Percentiles rank a stretch among this genome's conserved stretches.
These are phyloP conservation scores for Albatrellus ellisii DNA, from an alignment of 768 basidiomycete species.

Conservation along the genomic window DNA sequence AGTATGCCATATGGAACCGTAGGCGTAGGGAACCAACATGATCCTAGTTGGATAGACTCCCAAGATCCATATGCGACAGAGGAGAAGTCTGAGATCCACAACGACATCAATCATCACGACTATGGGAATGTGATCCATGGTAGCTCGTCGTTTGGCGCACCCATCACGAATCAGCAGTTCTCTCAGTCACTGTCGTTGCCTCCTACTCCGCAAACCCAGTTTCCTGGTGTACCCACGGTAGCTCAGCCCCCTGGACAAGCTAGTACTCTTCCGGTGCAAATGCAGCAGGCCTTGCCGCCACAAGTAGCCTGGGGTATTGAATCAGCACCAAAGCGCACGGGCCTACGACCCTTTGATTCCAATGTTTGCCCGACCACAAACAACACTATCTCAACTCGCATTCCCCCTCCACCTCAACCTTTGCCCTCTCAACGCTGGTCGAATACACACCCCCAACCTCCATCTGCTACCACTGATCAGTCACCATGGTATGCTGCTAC, in stretches of 20 bases:
- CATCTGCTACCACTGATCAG: slow-evolving; percentile 22
- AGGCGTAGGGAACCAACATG: slow-evolving; percentile 7
- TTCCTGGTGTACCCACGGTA: background rate
- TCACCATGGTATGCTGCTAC: slow-evolving; percentile 46
- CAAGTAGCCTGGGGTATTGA: slow-evolving; percentile 11
- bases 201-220: slow-evolving; percentile 3
- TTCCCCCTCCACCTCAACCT: slow-evolving; percentile 12
- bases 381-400: slow-evolving; percentile 10
- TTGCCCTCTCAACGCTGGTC: slow-evolving; percentile 10
- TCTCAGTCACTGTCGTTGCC: slow-evolving; percentile 10
- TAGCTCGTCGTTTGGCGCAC: slow-evolving; percentile 9
- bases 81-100: slow-evolving; percentile 4
- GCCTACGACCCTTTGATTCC: slow-evolving; percentile 10
- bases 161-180: slow-evolving; percentile 8
- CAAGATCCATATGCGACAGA: slow-evolving; percentile 9
- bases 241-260: background rate
- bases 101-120: slow-evolving; percentile 8
- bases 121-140: slow-evolving; percentile 6
- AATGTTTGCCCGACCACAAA: slow-evolving; percentile 9
- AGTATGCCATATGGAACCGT: slow-evolving; percentile 5
- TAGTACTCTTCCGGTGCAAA: background rate
- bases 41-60: slow-evolving; percentile 11
- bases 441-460: slow-evolving; percentile 6
- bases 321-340: slow-evolving; percentile 9
- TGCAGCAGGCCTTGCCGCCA: slow-evolving; percentile 1